phyloP scores from a whole-genome alignment of 352 stramenopile species.

The Globisporangium acanthophoron region DNA sequence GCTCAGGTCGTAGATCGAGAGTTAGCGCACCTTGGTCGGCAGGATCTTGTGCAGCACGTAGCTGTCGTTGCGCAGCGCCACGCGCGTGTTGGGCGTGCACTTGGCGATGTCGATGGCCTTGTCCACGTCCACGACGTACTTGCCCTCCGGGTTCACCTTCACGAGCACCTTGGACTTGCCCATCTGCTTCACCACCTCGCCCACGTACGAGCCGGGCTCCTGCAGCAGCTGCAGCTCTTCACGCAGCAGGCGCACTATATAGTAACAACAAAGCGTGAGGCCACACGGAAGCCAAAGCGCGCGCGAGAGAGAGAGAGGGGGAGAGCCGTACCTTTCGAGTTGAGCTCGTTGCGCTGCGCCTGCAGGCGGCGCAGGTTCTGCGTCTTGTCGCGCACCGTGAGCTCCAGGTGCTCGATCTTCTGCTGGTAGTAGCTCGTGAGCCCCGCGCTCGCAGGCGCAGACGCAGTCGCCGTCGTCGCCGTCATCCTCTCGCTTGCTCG shows the following conservation, averaged over 20 bases:
- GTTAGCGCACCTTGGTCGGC: slow-evolving; percentile 89
- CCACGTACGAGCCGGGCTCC: slow-evolving; percentile 97
- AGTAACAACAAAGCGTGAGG: background rate
- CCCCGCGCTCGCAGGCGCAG: slow-evolving; percentile 24
- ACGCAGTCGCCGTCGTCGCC: slow-evolving; percentile 32
- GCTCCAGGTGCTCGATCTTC: slow-evolving; percentile 94
- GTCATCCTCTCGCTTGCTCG: slow-evolving; percentile 18
- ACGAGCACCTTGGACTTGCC: slow-evolving; percentile 99
- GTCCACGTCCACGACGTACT: slow-evolving; percentile 99
- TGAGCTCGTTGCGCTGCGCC: slow-evolving; percentile 99
- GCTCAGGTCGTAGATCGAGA: too few species aligned
- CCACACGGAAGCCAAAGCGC: background rate
- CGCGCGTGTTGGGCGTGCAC: slow-evolving; percentile 97
- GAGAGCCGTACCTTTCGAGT: slow-evolving; percentile 89
- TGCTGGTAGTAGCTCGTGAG: slow-evolving; percentile 92
- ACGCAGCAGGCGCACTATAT: slow-evolving; percentile 92
- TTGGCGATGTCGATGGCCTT: slow-evolving; percentile 95
- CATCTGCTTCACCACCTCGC: slow-evolving; percentile 99
- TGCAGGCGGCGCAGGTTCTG: slow-evolving; percentile 97
- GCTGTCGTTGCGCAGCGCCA: slow-evolving; percentile 98
- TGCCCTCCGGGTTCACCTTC: slow-evolving; percentile 98
- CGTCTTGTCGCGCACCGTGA: slow-evolving; percentile 92
- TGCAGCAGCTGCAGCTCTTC: slow-evolving; percentile 99
- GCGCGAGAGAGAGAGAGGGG: background rate
- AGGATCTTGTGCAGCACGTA: slow-evolving; percentile 99